These are phyloP conservation scores for Starmera dryadoides DNA, from an alignment of 805 yeast species.

Conservation along the genomic window DNA sequence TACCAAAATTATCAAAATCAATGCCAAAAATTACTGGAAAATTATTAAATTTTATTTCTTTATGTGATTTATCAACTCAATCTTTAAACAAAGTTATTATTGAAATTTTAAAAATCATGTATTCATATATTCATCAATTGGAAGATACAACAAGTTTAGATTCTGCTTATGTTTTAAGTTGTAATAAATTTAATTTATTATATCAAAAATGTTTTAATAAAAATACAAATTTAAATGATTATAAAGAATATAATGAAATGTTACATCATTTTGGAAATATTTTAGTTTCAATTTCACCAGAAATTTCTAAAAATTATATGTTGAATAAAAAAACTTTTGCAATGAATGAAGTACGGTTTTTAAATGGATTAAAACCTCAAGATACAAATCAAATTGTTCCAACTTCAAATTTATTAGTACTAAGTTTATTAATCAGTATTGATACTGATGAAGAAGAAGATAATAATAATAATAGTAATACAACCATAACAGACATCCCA, in stretches of 20 bases:
- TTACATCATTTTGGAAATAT: slow-evolving; percentile 21
- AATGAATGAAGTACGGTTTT: slow-evolving; percentile 11
- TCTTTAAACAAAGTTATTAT: slow-evolving; percentile 17
- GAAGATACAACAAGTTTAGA: slow-evolving; percentile 18
- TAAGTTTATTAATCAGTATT: slow-evolving; percentile 13
- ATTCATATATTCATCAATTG: slow-evolving; percentile 17
- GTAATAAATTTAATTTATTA: slow-evolving; percentile 18
- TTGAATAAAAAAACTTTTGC: slow-evolving; percentile 17
- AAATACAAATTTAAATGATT: no score
- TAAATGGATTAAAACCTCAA: slow-evolving; percentile 10
- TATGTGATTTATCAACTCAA: slow-evolving; percentile 12
- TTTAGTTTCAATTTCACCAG: slow-evolving; percentile 15
- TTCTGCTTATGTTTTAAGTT: slow-evolving; percentile 19
- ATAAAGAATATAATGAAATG: slow-evolving; percentile 17
- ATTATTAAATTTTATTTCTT: slow-evolving; percentile 17
- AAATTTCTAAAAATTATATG: slow-evolving; percentile 19
- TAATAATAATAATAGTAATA: neutral
- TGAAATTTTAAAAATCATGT: slow-evolving; percentile 20
- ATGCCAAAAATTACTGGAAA: slow-evolving; percentile 16
- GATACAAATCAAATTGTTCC: slow-evolving; percentile 5
- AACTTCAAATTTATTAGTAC: slow-evolving; percentile 9
- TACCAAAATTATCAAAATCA: slow-evolving; percentile 7
- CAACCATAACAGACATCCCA: no score
- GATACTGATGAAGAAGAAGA: slow-evolving; percentile 27
- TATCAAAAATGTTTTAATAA: no score